A percentile compares a stretch with the other conserved stretches of the same genome.
Evolutionary conservation across 208 protist species (phyloP).

Genomic region (Acanthamoeba castellanii): DNA sequence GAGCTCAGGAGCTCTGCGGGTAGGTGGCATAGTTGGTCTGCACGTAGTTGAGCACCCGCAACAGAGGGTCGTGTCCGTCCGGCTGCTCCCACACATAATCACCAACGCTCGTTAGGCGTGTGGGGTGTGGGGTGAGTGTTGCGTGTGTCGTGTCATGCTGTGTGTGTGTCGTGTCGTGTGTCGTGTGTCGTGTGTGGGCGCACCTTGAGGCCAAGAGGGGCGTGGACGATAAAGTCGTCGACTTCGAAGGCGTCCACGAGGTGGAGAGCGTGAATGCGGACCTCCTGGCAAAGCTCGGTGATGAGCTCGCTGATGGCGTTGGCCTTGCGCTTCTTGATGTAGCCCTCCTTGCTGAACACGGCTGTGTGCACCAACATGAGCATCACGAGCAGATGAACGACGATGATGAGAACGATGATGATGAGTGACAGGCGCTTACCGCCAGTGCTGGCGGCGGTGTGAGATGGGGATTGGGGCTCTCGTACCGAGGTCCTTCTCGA

Average conservation of each 20-base stretch:
- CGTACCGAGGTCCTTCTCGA: constrained; percentile 41
- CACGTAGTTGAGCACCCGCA: constrained; percentile 23
- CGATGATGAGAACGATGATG: background rate
- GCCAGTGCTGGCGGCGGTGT: no score
- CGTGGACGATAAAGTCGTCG: background rate
- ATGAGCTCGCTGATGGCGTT: constrained; percentile 60
- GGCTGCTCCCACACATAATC: background rate
- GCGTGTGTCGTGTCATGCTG: background rate
- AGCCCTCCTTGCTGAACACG: constrained; percentile 58
- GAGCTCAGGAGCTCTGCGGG: background rate
- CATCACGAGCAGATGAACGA: background rate
- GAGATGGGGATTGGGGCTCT: background rate
- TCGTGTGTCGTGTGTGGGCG: background rate
- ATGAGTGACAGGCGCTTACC: background rate
- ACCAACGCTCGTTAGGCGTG: no score
- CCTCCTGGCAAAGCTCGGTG: constrained; percentile 48
- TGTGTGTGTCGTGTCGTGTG: background rate
- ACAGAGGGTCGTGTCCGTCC: background rate
- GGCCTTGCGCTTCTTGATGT: constrained; percentile 56
- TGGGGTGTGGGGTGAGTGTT: background rate
- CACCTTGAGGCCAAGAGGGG: constrained; percentile 38
- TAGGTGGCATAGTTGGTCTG: constrained; percentile 10
- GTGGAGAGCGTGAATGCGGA: constrained; percentile 17
- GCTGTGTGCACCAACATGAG: background rate
- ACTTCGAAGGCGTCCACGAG: constrained; percentile 45